A percentile compares a stretch with the other conserved stretches of the same genome.
Evolutionary conservation across 352 stramenopile genomes (phyloP).

Genomic region (Elongisporangium prolatum): DNA sequence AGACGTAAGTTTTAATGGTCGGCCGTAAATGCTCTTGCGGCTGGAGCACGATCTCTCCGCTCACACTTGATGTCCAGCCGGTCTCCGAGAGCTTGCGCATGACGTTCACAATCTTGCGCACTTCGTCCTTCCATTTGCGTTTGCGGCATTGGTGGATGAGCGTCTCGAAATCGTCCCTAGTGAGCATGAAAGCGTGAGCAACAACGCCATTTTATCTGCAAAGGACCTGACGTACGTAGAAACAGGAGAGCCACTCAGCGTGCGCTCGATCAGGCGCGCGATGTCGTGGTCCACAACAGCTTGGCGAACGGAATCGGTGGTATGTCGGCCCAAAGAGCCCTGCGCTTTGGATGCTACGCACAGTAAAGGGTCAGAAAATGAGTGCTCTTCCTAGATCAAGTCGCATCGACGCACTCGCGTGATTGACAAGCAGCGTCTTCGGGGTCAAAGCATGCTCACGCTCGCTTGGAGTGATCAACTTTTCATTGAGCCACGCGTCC

Average conservation of each 20-base stretch:
- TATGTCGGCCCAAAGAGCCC: constrained; percentile 58
- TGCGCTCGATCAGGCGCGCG: constrained; percentile 43
- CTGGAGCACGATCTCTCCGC: constrained; percentile 9
- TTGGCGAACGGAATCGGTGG: constrained; percentile 53
- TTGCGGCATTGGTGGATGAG: constrained; percentile 81
- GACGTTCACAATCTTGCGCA: constrained; percentile 47
- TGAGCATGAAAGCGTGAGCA: background rate
- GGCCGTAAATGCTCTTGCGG: constrained; percentile 53
- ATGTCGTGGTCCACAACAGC: constrained; percentile 73
- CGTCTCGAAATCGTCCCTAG: constrained; percentile 76
- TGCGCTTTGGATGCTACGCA: constrained; percentile 30
- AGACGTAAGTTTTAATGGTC: constrained; percentile 62
- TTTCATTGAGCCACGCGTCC: constrained; percentile 27
- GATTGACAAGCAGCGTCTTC: constrained; percentile 7
- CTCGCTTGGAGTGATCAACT: constrained; percentile 33
- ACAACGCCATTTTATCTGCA: background rate
- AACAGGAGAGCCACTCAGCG: constrained; percentile 38
- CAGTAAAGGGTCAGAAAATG: background rate
- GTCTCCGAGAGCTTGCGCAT: constrained; percentile 45
- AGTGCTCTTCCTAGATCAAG: background rate
- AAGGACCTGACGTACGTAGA: constrained; percentile 35
- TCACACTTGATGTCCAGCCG: constrained; percentile 22
- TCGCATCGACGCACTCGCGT: constrained; percentile 1
- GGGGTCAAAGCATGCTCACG: constrained; percentile 6
- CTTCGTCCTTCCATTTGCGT: constrained; percentile 76